These are phyloP conservation scores for Aaosphaeria pasadenensis DNA, from an alignment of 2,329 filamentous ascomycete genomes.

Conservation along the genomic window DNA sequence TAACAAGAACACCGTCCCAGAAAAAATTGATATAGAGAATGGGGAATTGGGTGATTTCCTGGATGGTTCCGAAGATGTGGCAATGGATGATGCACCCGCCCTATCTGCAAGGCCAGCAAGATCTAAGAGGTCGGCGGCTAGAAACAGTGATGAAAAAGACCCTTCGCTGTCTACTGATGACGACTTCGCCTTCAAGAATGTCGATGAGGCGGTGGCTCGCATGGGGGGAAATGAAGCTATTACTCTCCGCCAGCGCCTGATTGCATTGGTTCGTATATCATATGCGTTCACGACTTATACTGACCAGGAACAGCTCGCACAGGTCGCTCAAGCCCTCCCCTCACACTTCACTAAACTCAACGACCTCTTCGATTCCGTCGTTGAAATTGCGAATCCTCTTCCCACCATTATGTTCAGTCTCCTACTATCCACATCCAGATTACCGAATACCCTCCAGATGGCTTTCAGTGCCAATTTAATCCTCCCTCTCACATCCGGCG, in stretches of 20 bases:
- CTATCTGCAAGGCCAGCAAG: background rate
- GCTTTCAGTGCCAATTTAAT: slow-evolving; percentile 43
- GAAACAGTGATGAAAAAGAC: background rate
- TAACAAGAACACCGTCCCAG: slow-evolving; percentile 45
- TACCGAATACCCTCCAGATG: slow-evolving; percentile 44
- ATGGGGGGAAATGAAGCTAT: slow-evolving; percentile 54
- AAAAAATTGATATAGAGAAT: slow-evolving; percentile 56
- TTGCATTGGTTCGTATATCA: slow-evolving; percentile 50
- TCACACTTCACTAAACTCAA: slow-evolving; percentile 50
- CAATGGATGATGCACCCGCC: slow-evolving; percentile 15
- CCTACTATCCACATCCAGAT: slow-evolving; percentile 50
- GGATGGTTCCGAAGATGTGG: slow-evolving; percentile 26
- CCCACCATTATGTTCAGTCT: slow-evolving; percentile 57
- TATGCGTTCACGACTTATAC: background rate
- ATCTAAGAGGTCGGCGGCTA: background rate
- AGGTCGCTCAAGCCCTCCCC: slow-evolving; percentile 36
- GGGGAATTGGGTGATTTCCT: slow-evolving; percentile 61
- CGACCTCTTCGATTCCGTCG: slow-evolving; percentile 59
- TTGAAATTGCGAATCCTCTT: slow-evolving; percentile 53
- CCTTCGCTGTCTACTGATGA: background rate
- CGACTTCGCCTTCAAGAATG: slow-evolving; percentile 2
- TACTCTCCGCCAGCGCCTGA: slow-evolving; percentile 59
- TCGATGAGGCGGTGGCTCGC: slow-evolving; percentile 18
- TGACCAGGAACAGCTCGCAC: slow-evolving; percentile 26
- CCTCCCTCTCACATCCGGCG: slow-evolving; percentile 19